These are phyloP conservation scores for Saccharomycopsis sp. DNA, from an alignment of 805 yeast species.

Conservation along the genomic window DNA sequence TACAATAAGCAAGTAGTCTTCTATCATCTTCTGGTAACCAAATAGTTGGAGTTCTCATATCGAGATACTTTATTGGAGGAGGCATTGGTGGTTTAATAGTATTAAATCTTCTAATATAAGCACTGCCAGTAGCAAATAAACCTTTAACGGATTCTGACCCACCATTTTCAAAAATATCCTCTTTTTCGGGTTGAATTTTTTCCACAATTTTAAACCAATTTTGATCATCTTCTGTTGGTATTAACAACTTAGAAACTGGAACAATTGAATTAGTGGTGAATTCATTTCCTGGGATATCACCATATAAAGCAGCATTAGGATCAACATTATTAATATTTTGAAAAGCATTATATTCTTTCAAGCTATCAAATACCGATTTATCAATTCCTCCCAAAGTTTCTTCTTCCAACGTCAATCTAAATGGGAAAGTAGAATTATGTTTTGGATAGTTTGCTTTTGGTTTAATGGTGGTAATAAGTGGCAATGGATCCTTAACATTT, in stretches of 20 bases:
- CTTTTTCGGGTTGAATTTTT: conserved; percentile 35
- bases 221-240: conserved; percentile 54
- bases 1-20: conserved; percentile 65
- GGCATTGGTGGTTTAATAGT: conserved; percentile 78
- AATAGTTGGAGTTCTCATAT: conserved; percentile 80
- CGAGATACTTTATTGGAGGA: conserved; percentile 72
- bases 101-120: neutral
- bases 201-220: conserved; percentile 50
- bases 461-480: neutral
- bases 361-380: conserved; percentile 35
- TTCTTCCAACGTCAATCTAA: conserved; percentile 35
- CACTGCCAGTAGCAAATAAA: conserved; percentile 27
- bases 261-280: conserved; percentile 28
- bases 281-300: conserved; percentile 23
- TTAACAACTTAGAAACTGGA: conserved; percentile 56
- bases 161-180: conserved; percentile 16
- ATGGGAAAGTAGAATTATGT: conserved; percentile 24
- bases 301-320: neutral
- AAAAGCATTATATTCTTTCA: conserved; percentile 36
- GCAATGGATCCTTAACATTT: neutral
- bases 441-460: neutral
- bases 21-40: conserved; percentile 96
- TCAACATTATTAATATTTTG: neutral
- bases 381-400: conserved; percentile 36
- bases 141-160: conserved; percentile 25